Evolutionary conservation across 345 rosid genomes (phyloP).

Genomic region (Eucalyptus dawsonii): DNA sequence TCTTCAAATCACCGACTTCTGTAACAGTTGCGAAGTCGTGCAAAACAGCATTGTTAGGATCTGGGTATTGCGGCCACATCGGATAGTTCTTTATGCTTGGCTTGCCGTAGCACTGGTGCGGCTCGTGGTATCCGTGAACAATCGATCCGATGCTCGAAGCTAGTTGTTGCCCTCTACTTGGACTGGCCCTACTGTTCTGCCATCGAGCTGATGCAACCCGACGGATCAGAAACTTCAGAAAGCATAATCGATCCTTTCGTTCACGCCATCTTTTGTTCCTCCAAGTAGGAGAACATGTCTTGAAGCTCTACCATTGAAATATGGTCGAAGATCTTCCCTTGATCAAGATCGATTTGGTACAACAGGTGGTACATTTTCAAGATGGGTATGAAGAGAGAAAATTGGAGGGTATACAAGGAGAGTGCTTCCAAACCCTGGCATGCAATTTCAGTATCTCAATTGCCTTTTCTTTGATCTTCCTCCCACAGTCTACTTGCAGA

Average conservation of each 20-base stretch:
- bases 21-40: not conserved
- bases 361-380: not conserved
- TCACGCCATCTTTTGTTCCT: not conserved
- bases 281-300: not conserved
- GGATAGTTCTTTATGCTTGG: not conserved
- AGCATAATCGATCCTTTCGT: not conserved
- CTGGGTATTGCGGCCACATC: not conserved
- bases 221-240: not conserved
- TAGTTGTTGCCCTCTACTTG: not conserved
- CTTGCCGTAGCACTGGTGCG: not conserved
- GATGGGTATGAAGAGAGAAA: conserved; percentile 16
- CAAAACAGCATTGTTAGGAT: not conserved
- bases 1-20: not conserved
- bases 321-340: not conserved
- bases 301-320: not conserved
- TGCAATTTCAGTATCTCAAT: conserved; percentile 26
- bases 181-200: not conserved
- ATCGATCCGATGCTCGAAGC: not conserved
- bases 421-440: conserved; percentile 22
- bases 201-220: not conserved
- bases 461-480: conserved; percentile 22
- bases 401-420: conserved; percentile 22
- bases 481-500: conserved; percentile 14
- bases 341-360: not conserved
- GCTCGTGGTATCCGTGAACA: not conserved